A percentile compares a stretch with the other conserved stretches of the same genome.
phyloP scores from a whole-genome alignment of 2,329 filamentous ascomycete species.

The Lanzia echinophila region DNA sequence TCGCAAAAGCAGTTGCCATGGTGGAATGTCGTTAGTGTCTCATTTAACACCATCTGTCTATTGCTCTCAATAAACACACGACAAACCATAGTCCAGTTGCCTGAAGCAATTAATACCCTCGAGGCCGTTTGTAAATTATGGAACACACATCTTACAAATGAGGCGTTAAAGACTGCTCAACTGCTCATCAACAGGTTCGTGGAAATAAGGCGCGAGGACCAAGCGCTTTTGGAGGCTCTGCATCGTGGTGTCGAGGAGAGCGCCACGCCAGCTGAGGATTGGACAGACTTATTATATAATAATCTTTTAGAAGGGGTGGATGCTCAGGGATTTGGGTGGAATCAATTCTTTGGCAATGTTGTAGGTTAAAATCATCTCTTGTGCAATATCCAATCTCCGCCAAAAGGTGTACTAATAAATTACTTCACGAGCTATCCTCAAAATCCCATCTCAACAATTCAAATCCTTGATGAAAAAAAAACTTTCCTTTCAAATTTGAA shows the following conservation, averaged over 20 bases:
- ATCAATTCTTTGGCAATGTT: constrained; percentile 1
- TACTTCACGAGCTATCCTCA: background rate
- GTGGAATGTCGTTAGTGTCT: constrained; percentile 21
- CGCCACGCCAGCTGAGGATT: background rate
- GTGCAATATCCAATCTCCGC: background rate
- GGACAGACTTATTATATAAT: background rate
- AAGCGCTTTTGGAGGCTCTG: constrained; percentile 13
- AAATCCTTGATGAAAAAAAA: too few species aligned
- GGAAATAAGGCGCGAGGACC: constrained; percentile 15
- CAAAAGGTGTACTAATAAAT: too few species aligned
- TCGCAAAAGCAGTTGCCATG: constrained; percentile 13
- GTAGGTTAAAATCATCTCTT: too few species aligned
- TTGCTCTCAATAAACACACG: constrained; percentile 16
- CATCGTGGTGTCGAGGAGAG: constrained; percentile 12
- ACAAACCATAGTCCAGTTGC: constrained; percentile 17
- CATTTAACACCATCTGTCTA: constrained; percentile 20
- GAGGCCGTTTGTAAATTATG: constrained; percentile 12
- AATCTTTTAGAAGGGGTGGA: background rate
- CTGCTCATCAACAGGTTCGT: constrained; percentile 19
- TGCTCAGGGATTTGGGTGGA: background rate
- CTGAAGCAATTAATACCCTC: constrained; percentile 15
- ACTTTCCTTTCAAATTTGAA: too few species aligned
- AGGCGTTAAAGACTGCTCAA: constrained; percentile 19
- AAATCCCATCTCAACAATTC: too few species aligned
- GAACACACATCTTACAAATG: constrained; percentile 17